These are phyloP conservation scores for Neoboletus brunneissimus DNA, from an alignment of 768 basidiomycete species.

Conservation along the genomic window DNA sequence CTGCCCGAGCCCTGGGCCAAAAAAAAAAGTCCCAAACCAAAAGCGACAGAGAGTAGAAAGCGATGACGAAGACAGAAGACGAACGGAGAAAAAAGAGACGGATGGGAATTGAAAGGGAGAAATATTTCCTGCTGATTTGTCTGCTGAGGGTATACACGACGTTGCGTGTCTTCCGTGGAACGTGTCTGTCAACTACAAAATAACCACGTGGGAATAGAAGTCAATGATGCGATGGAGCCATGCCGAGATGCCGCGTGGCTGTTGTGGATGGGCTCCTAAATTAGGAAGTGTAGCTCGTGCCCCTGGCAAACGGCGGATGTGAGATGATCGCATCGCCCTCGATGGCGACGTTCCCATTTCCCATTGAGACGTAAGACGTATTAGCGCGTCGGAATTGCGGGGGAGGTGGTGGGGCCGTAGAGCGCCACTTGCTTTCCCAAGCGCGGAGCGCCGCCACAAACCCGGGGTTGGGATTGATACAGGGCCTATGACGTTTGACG, in stretches of 20 bases:
- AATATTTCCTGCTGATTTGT: not conserved
- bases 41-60: no score
- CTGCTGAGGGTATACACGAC: constrained; percentile 6
- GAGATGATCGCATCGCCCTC: constrained; percentile 2
- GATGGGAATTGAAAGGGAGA: not conserved
- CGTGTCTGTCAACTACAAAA: not conserved
- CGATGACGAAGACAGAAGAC: no score
- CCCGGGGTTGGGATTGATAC: constrained; percentile 75
- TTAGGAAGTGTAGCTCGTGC: constrained; percentile 25
- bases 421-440: constrained; percentile 47
- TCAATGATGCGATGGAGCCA: not conserved
- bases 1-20: no score
- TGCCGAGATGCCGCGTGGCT: not conserved
- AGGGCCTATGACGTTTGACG: constrained; percentile 63
- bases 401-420: constrained; percentile 9
- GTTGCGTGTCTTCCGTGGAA: not conserved
- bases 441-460: constrained; percentile 60
- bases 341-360: not conserved
- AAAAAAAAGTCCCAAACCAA: no score
- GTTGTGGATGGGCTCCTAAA: not conserved
- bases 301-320: constrained; percentile 22
- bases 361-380: constrained; percentile 21
- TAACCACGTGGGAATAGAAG: not conserved
- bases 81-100: not conserved
- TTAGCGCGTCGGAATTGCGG: constrained; percentile 30